These are phyloP conservation scores for Rubus parviflorus DNA, from an alignment of 306 rosid species.

Conservation along the genomic window DNA sequence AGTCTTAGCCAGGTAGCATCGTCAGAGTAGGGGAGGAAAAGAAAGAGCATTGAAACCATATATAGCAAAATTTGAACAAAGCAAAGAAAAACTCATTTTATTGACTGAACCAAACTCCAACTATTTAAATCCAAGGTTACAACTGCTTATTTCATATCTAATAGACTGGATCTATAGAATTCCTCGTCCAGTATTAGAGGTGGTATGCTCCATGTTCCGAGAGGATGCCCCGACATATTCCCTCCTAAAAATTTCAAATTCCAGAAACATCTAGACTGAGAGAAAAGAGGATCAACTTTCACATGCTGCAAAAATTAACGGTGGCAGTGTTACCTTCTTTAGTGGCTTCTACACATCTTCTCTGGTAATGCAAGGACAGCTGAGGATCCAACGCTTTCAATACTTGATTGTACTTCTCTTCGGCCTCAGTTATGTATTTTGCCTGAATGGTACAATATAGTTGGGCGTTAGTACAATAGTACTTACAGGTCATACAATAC, in stretches of 20 bases:
- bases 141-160: slow-evolving; percentile 21
- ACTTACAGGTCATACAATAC: not conserved
- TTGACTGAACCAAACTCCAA: not conserved
- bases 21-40: not conserved
- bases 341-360: slow-evolving; percentile 91
- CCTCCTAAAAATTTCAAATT: slow-evolving; percentile 59
- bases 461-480: not conserved
- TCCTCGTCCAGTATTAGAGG: slow-evolving; percentile 73
- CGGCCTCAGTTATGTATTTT: slow-evolving; percentile 73
- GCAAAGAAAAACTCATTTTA: not conserved
- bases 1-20: not conserved
- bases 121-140: not conserved
- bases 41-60: not conserved
- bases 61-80: not conserved
- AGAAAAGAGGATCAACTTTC: slow-evolving; percentile 10
- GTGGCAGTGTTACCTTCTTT: slow-evolving; percentile 61
- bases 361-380: slow-evolving; percentile 59
- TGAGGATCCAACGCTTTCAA: slow-evolving; percentile 66
- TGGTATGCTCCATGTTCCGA: slow-evolving; percentile 85
- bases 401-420: slow-evolving; percentile 60
- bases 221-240: slow-evolving; percentile 56
- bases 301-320: slow-evolving; percentile 5
- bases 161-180: slow-evolving; percentile 48
- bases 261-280: not conserved
- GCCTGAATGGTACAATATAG: slow-evolving; percentile 49